Conservation (phyloP, 2,329 filamentous ascomycete species). For the Capronia americana region DNA sequence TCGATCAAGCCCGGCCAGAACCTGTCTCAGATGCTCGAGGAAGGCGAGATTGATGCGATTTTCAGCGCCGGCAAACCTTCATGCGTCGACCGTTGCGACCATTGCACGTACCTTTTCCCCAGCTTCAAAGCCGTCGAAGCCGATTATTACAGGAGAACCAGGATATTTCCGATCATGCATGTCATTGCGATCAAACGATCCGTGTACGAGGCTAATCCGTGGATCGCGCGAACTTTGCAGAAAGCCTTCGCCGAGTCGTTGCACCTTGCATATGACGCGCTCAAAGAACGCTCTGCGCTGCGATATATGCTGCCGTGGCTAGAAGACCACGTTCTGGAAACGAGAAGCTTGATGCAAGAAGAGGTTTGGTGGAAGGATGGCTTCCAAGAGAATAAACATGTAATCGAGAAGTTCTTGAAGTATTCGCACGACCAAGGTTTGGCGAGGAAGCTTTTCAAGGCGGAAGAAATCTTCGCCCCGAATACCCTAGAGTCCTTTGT, state of each 20-base stretch:
- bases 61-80: constrained; percentile 37
- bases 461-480: constrained; percentile 28
- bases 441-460: constrained; percentile 25
- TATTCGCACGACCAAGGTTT: constrained; percentile 33
- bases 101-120: constrained; percentile 28
- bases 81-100: constrained; percentile 26
- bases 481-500: constrained; percentile 19
- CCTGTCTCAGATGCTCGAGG: constrained; percentile 34
- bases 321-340: constrained; percentile 34
- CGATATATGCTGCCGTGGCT: constrained; percentile 40
- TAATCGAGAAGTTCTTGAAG: constrained; percentile 34
- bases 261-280: constrained; percentile 36
- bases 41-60: constrained; percentile 37
- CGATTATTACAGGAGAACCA: constrained; percentile 33
- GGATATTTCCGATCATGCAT: constrained; percentile 39
- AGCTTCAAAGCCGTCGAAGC: constrained; percentile 37
- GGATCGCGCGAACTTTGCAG: constrained; percentile 34
- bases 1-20: constrained; percentile 23
- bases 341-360: constrained; percentile 16
- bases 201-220: constrained; percentile 37
- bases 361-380: constrained; percentile 37
- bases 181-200: constrained; percentile 33
- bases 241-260: constrained; percentile 34
- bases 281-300: constrained; percentile 31
- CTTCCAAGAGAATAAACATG: constrained; percentile 36